Base-by-base conservation (phyloP, 2,329 filamentous ascomycete species). In the Bipolaris cookei region DNA sequence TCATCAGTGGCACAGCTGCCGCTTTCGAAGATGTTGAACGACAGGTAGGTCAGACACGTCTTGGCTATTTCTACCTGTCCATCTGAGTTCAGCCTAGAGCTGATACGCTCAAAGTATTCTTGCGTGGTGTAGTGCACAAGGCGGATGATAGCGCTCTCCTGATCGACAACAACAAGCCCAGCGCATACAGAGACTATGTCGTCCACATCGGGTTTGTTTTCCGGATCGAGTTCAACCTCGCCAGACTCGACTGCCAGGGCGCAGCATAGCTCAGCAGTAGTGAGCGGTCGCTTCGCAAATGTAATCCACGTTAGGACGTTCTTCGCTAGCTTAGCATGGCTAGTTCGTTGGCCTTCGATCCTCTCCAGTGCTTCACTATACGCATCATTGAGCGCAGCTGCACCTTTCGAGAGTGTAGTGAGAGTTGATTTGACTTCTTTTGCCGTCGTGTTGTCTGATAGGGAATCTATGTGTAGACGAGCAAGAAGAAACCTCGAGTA, bases 281-380 rank as follows among this genome's bases (percentile, higher is more conserved):
- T 66, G 3, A 66, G 58, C 43, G 60, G 62, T 42, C 60, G 46
- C 44, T 56, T 45, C 7, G 58, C 64, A 35, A 37, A 57, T 6
- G 56, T 56, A 25, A 66, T 63, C 60, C 60, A 66, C 10, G 57
- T 58, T 16, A 66, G 34, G 3, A 62, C 50, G n/a, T 41, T 50
- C 39, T 70, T 77, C 0, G 81, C 81, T 42, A 81, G 68, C 0
- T 73, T 54, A 18, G 38, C 35, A 7, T 72, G 59, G 4, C 73
- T 75, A 1, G 49, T 1, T 0, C 59, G 11, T 44, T 84, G 81
- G 0, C 62, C 56, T 16, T 76, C 43, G 23, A 84, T 81, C 16
- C 80, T 69, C 3, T 57, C 14, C 13, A 63, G 35, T 3, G 60
- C 62, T 10, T 57, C 51, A 1, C 46, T 20, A 39, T 64, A 66